These are phyloP conservation scores for Lecanosticta acicola DNA, from an alignment of 2,329 filamentous ascomycete genomes.

Conservation along the genomic window DNA sequence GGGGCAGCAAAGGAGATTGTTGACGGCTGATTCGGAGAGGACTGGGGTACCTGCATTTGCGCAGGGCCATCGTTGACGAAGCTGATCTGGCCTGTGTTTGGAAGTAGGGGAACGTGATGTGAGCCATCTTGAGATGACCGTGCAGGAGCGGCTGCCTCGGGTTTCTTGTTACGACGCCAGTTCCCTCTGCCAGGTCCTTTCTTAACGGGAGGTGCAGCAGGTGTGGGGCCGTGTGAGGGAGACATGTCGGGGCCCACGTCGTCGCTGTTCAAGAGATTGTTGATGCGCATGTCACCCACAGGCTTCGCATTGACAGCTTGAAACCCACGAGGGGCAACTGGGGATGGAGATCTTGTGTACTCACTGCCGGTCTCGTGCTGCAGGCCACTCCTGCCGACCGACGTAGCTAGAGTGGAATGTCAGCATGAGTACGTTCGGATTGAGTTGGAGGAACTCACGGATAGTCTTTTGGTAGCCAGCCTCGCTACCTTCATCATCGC, in stretches of 20 bases:
- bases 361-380: conserved; percentile 38
- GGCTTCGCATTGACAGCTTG: conserved; percentile 37
- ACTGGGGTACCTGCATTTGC: conserved; percentile 8
- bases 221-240: conserved; percentile 21
- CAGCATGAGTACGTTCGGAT: too few species aligned
- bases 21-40: conserved; percentile 12
- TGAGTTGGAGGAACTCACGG: conserved; percentile 12
- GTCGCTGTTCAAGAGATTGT: conserved; percentile 45
- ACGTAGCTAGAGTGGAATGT: too few species aligned
- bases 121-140: conserved; percentile 3
- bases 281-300: conserved; percentile 44
- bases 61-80: conserved; percentile 25
- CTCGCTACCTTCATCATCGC: conserved; percentile 31
- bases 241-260: conserved; percentile 27
- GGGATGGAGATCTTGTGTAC: conserved; percentile 42
- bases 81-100: conserved; percentile 27
- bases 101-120: conserved; percentile 32
- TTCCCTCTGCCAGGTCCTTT: conserved; percentile 48
- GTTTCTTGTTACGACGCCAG: conserved; percentile 40
- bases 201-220: conserved; percentile 22
- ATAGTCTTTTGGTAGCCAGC: conserved; percentile 18
- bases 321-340: conserved; percentile 31
- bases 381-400: conserved; percentile 15
- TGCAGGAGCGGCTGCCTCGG: conserved; percentile 16
- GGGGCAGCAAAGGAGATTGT: conserved; percentile 22